Percentiles rank a stretch among this genome's conserved stretches.
Conservation (phyloP, 2,329 filamentous ascomycete species). For the Trichophyton rubrum region DNA sequence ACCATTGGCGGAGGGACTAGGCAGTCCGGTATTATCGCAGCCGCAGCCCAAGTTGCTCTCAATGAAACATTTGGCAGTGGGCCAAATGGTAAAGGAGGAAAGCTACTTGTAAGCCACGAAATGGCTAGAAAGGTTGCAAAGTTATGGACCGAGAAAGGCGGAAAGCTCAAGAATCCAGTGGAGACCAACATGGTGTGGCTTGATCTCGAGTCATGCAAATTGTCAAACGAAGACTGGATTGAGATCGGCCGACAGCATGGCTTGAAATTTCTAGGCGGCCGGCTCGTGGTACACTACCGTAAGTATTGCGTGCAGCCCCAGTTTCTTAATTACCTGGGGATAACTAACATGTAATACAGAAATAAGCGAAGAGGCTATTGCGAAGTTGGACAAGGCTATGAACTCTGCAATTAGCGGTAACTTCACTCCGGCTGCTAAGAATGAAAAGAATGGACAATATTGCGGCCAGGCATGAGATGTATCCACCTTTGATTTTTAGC, state of each 20-base stretch:
- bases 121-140: conserved; percentile 50
- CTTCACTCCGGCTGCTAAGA: neutral
- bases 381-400: conserved; percentile 20
- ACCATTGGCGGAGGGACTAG: conserved; percentile 66
- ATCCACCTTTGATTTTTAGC: too few species aligned
- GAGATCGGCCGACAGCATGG: conserved; percentile 46
- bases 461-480: conserved; percentile 3
- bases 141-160: conserved; percentile 58
- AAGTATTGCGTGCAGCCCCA: conserved; percentile 16
- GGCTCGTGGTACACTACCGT: conserved; percentile 58
- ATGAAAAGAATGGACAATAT: neutral
- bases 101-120: conserved; percentile 48
- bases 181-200: conserved; percentile 93
- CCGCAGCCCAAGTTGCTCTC: conserved; percentile 62
- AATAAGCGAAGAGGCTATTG: conserved; percentile 31
- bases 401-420: conserved; percentile 13
- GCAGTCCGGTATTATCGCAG: conserved; percentile 63
- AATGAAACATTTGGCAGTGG: conserved; percentile 62
- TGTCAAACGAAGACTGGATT: conserved; percentile 42
- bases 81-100: conserved; percentile 47
- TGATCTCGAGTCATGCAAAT: conserved; percentile 51
- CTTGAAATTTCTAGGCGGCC: conserved; percentile 43
- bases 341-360: conserved; percentile 18
- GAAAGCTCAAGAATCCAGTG: conserved; percentile 53
- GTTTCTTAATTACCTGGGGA: neutral